Base-by-base conservation (phyloP, 202 grass and related monocot species). In the Eragrostis tef region DNA sequence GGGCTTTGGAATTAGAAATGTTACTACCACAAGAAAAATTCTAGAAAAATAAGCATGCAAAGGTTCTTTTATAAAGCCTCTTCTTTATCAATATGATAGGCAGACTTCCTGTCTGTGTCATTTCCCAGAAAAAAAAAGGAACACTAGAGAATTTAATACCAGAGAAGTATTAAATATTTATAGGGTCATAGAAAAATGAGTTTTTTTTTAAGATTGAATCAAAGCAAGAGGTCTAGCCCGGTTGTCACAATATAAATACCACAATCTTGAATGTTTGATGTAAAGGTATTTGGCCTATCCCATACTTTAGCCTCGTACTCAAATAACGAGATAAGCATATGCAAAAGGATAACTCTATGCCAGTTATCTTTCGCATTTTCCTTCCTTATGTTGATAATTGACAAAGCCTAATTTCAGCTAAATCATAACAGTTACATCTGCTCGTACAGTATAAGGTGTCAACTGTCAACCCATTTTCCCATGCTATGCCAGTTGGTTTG, bases 381-480 rank as follows among this genome's bases (percentile, higher is more conserved):
- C 12, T 11, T 13, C 36, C 20, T n/a, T 25, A 15, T 60, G 11
- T n/a, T 20, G 34, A 21, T 58, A 20, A 73, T 73, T 20, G 73
- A 52, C 27, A 52, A 51, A 69, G 41, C 20, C 20, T 41, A 69
- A 10, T 81, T 68, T 81, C 50, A 75, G 22, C 50, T 52, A 46
- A 71, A 75, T 46, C 74, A 85, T 79, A 59, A 66, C 11, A 15
- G 49, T 20, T 49, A 78, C 25, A 11, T 64, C 19, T 36, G 16
- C 44, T 1, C 0, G 14, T 46, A 34, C 1, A 6, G 10, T 64
- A 29, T 14, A 64, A 13, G 14, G 13, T 24, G 24, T 20, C 17
- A 71, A 5, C 2, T 24, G 24, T 20, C 17, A 71, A 5, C 2
- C 22, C 13, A 3, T 14, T 77, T 67, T 19, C 15, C 11, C 9